Base-by-base conservation (phyloP, 164 flowering plant species). In the Chimonanthus praecox region DNA sequence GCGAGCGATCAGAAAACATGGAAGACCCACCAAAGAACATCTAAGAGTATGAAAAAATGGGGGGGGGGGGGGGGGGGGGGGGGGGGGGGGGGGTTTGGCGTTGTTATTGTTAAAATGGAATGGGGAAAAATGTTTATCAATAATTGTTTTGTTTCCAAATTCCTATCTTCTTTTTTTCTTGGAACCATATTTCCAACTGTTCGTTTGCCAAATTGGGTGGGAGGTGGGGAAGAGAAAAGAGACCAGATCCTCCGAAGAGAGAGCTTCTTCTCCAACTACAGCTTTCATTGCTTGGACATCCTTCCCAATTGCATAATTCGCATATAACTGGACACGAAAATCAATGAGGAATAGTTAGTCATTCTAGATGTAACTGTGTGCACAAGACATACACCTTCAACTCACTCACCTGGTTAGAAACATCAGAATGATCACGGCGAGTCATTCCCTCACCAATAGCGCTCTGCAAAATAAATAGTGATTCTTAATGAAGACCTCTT, bases 271-370 rank as follows among this genome's bases (percentile, higher is more conserved):
- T 87, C 99, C 99, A 70, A 96, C 99, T 80, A 94, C 99, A 72
- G 99, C 98, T 86, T 96, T 96, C 99, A 96, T 96, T 67, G 99
- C 99, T 76, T 96, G 98, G 9, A 96, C 99, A 86, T 92, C 98
- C 84, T 96, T 94, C 58, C 99, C 99, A 75, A 96, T 94, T 3
- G 98, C 98, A 87, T 96, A 96, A 78, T 96, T 96, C 78, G 99
- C 99, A 84, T 96, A 96, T 0, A 94, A 84, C 99, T 94, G 84
- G 71, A 64, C 67, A 47, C 0, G 49, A 66, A 66, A 43, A 66
- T 66, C 49, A 44, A 45, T 66, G 16, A 7, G 8, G 20, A 44
- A 46, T 3, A 45, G 0, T 45, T 66, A n/a, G 33, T 45, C 68
- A 44, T 10, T 44, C 48, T 45, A 46, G 45, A 45, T 44, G 16